Base-by-base conservation (phyloP, 1,284 basidiomycete genomes). In the Leccinum fallax region DNA sequence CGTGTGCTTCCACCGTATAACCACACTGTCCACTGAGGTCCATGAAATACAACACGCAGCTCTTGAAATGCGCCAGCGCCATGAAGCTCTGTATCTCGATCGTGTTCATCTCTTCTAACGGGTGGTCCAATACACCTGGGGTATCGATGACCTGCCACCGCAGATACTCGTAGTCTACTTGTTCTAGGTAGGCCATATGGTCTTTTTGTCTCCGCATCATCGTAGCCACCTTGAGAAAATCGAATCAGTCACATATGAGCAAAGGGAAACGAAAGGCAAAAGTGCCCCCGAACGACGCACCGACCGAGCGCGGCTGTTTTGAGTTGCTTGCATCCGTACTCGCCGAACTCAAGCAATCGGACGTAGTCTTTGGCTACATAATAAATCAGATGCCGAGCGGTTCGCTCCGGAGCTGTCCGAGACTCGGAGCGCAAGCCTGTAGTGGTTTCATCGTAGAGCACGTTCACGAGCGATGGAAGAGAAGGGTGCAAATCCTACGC, bases 41-140 rank as follows among this genome's bases (percentile, higher is more conserved):
- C 94, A 98, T 97, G 75, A 98, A 98, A 80, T 97, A 98, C 71
- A 98, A 79, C 13, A 97, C 84, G 69, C 93, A 95, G 66, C 89
- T 88, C 77, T 96, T 93, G 52, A 98, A 79, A 78, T 98, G 96
- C 3, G 95, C 95, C 65, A 98, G 82, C 8, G 95, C 96, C 46
- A 95, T 98, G 77, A 98, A 96, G 71, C 93, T 95, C 81, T 98
- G 95, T 95, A 98, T 98, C 80, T 98, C 96, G 69, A 98, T 98
- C 63, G 95, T 97, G 83, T 97, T 97, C 96, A 98, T 97, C 64
- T 98, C 95, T 77, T 98, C 95, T 51, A 98, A 83, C 2, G 95
- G 95, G 76, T 97, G 94, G 73, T 94, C 93, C 69, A 97, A 82
- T 62, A 97, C 90, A 65, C 95, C 95, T 11, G 95, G 94, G 48